phyloP scores from a whole-genome alignment of 1,284 basidiomycete species.

The Mycena sp. region DNA sequence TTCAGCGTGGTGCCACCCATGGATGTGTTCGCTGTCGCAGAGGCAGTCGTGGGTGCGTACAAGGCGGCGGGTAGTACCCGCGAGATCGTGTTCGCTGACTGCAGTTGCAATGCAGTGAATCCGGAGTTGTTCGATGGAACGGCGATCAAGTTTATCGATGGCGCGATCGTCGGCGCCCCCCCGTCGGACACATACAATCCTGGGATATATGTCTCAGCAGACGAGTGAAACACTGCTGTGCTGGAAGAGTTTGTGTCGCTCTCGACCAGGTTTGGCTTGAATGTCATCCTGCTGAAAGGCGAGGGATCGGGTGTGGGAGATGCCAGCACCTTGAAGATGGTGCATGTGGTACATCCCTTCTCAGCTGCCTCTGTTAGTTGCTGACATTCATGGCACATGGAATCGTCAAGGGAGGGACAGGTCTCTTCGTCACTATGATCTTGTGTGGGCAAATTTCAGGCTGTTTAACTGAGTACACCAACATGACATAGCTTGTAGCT shows the following conservation, averaged over 20 bases:
- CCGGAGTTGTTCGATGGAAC: slow-evolving; percentile 51
- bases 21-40: slow-evolving; percentile 53
- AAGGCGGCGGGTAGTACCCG: slow-evolving; percentile 15
- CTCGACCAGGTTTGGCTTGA: slow-evolving; percentile 47
- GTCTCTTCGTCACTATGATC: slow-evolving; percentile 56
- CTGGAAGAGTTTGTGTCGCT: slow-evolving; percentile 50
- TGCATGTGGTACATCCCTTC: slow-evolving; percentile 51
- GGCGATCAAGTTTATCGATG: slow-evolving; percentile 55
- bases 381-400: slow-evolving; percentile 41
- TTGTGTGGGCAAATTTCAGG: slow-evolving; percentile 42
- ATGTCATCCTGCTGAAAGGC: slow-evolving; percentile 49
- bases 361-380: neutral
- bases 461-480: no score
- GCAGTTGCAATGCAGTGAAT: slow-evolving; percentile 60
- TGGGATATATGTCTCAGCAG: slow-evolving; percentile 56
- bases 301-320: slow-evolving; percentile 55
- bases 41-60: slow-evolving; percentile 31
- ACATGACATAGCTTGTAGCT: slow-evolving; percentile 18
- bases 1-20: slow-evolving; percentile 60
- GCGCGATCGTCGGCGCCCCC: slow-evolving; percentile 56
- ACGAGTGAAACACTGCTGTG: slow-evolving; percentile 39
- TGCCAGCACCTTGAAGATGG: slow-evolving; percentile 63
- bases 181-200: slow-evolving; percentile 54
- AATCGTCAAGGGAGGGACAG: slow-evolving; percentile 55
- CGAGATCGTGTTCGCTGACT: slow-evolving; percentile 50